phyloP scores from a whole-genome alignment of 2,329 filamentous ascomycete genomes.

The Diaporthe sp. region DNA sequence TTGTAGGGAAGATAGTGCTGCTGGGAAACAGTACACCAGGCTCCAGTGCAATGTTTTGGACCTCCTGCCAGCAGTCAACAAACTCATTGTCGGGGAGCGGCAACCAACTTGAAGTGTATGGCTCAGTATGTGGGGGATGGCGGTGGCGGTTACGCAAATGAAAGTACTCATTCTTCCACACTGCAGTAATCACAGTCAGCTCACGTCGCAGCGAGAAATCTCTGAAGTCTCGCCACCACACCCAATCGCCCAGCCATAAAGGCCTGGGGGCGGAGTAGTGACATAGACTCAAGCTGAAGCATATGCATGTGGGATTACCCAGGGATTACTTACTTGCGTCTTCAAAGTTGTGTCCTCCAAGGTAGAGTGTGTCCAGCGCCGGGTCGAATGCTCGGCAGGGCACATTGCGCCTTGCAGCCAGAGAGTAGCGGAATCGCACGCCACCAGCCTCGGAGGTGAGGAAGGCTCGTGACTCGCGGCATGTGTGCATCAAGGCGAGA shows the following conservation, averaged over 20 bases:
- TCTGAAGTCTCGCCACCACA: background rate
- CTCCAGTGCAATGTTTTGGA: background rate
- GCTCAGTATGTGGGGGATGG: too few species aligned
- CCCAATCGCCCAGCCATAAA: too few species aligned
- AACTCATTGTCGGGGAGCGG: background rate
- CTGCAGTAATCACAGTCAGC: background rate
- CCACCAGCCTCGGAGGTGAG: background rate
- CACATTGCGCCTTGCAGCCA: background rate
- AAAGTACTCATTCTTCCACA: background rate
- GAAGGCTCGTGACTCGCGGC: background rate
- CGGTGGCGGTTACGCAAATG: too few species aligned
- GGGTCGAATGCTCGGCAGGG: slow-evolving; percentile 18
- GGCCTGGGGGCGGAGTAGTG: background rate
- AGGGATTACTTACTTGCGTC: background rate
- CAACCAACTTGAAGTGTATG: too few species aligned
- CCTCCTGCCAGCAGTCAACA: background rate
- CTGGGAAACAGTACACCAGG: background rate
- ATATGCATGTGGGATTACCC: background rate
- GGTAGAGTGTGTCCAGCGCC: slow-evolving; percentile 2
- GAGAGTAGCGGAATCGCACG: slow-evolving; percentile 3
- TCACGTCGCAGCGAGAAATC: background rate
- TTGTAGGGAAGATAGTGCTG: background rate
- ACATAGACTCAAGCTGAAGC: background rate
- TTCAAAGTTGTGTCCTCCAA: background rate
- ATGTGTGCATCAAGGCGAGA: background rate